A percentile compares a stretch with the other conserved stretches of the same genome.
Evolutionary conservation across 1,284 basidiomycete genomes (phyloP).

Genomic region (Marasmius oreades): DNA sequence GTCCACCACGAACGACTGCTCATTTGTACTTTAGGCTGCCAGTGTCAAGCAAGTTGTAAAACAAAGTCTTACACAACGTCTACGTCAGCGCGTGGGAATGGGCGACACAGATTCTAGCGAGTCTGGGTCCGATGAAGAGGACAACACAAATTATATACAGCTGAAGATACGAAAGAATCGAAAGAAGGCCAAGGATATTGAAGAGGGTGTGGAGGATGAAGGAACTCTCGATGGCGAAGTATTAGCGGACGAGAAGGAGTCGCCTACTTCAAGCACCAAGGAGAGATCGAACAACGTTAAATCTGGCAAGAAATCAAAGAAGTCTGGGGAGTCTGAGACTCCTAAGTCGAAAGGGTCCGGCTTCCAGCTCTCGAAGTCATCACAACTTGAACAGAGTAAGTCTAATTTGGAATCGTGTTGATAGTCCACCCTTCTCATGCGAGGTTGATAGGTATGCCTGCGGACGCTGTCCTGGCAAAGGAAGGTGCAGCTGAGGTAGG

Average conservation of each 20-base stretch:
- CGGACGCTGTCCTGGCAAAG: constrained; percentile 74
- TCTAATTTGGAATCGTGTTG: not conserved
- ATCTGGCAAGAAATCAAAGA: not conserved
- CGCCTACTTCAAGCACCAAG: constrained; percentile 5
- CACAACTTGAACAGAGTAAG: constrained; percentile 65
- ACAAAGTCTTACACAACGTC: constrained; percentile 65
- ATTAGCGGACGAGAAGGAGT: constrained; percentile 14
- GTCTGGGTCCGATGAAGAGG: constrained; percentile 35
- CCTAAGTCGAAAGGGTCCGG: constrained; percentile 36
- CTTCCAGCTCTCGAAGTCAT: constrained; percentile 39
- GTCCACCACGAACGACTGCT: not conserved
- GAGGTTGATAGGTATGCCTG: constrained; percentile 50
- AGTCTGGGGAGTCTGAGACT: constrained; percentile 3
- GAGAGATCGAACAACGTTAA: not conserved
- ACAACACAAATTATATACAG: constrained; percentile 25
- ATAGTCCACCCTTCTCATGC: not conserved
- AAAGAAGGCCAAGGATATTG: constrained; percentile 23
- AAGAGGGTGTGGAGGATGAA: constrained; percentile 30
- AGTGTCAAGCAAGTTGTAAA: constrained; percentile 70
- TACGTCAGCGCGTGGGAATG: constrained; percentile 62
- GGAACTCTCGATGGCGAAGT: constrained; percentile 30
- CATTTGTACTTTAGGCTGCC: constrained; percentile 45
- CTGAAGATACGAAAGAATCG: constrained; percentile 21
- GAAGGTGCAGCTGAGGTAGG: constrained; percentile 64
- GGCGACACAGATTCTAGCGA: constrained; percentile 51